Percentiles rank a stretch among this genome's conserved stretches.
These are phyloP conservation scores for Sordaria brevicollis DNA, from an alignment of 495 filamentous ascomycete genomes.

Conservation along the genomic window DNA sequence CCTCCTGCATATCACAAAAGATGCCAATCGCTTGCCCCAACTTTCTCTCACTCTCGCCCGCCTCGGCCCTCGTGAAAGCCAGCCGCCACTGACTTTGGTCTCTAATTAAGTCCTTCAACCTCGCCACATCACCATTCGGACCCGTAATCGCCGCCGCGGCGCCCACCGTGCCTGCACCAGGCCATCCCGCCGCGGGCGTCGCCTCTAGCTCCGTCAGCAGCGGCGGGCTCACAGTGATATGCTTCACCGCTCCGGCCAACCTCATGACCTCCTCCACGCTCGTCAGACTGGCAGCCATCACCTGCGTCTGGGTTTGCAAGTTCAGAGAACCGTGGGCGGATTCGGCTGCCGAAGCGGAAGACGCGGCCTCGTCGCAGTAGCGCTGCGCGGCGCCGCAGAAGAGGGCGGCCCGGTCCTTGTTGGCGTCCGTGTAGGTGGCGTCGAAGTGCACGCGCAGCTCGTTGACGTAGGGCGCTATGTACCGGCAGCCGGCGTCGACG, in stretches of 20 bases:
- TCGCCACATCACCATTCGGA: conserved; percentile 23
- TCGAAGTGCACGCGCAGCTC: conserved; percentile 54
- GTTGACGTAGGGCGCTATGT: conserved; percentile 55
- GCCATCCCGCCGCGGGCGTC: conserved; percentile 19
- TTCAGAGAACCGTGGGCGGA: neutral
- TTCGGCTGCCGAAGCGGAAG: neutral
- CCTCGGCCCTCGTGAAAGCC: conserved; percentile 38
- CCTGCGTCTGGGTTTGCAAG: conserved; percentile 32
- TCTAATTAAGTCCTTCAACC: conserved; percentile 15
- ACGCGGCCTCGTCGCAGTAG: conserved; percentile 32
- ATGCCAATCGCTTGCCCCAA: conserved; percentile 50
- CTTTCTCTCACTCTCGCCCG: conserved; percentile 42
- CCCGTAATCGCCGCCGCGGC: conserved; percentile 15
- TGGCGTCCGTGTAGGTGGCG: conserved; percentile 33
- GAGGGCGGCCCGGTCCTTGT: conserved; percentile 29
- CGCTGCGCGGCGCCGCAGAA: conserved; percentile 43
- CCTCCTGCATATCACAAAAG: conserved; percentile 50
- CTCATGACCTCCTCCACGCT: conserved; percentile 45
- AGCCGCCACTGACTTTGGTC: conserved; percentile 37
- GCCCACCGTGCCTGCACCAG: conserved; percentile 10
- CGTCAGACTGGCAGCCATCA: conserved; percentile 48
- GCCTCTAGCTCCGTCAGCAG: conserved; percentile 38
- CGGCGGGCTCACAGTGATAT: conserved; percentile 46
- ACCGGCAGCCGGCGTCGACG: conserved; percentile 45
- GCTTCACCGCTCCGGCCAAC: conserved; percentile 42